A percentile compares a stretch with the other conserved stretches of the same genome.
Evolutionary conservation across 371 early-diverging fungal species (phyloP).

Genomic region (Apophysomyces trapeziformis): DNA sequence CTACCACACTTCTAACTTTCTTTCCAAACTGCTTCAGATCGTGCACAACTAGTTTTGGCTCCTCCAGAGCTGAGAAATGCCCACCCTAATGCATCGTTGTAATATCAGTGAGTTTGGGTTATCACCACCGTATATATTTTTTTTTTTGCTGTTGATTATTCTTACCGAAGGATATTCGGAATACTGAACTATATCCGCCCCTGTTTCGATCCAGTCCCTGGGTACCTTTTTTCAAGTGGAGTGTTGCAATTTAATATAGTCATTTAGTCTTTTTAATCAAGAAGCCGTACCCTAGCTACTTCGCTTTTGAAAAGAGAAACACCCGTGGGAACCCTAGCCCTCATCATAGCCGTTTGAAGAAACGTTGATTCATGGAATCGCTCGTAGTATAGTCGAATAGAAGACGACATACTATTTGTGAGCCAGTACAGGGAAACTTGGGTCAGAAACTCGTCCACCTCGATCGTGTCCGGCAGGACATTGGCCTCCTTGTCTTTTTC

Average conservation of each 20-base stretch:
- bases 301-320: slow-evolving; percentile 64
- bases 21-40: slow-evolving; percentile 50
- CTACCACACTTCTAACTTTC: neutral
- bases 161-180: slow-evolving; percentile 32
- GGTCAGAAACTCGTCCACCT: slow-evolving; percentile 57
- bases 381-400: slow-evolving; percentile 72
- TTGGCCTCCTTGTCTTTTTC: slow-evolving; percentile 26
- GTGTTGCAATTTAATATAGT: neutral
- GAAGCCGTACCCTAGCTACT: slow-evolving; percentile 47
- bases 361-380: slow-evolving; percentile 40
- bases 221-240: slow-evolving; percentile 36
- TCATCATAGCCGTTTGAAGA: slow-evolving; percentile 33
- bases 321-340: slow-evolving; percentile 57
- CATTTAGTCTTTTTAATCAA: neutral
- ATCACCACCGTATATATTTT: slow-evolving; percentile 2
- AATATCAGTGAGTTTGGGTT: slow-evolving; percentile 4
- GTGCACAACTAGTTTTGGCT: slow-evolving; percentile 45
- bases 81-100: slow-evolving; percentile 51
- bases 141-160: neutral
- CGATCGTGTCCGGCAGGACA: slow-evolving; percentile 46
- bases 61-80: slow-evolving; percentile 72
- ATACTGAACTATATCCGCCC: slow-evolving; percentile 30
- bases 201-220: slow-evolving; percentile 58
- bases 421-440: slow-evolving; percentile 66
- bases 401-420: slow-evolving; percentile 66